Conservation (phyloP, 176 grass and related monocot species). For the Zizania latifolia region DNA sequence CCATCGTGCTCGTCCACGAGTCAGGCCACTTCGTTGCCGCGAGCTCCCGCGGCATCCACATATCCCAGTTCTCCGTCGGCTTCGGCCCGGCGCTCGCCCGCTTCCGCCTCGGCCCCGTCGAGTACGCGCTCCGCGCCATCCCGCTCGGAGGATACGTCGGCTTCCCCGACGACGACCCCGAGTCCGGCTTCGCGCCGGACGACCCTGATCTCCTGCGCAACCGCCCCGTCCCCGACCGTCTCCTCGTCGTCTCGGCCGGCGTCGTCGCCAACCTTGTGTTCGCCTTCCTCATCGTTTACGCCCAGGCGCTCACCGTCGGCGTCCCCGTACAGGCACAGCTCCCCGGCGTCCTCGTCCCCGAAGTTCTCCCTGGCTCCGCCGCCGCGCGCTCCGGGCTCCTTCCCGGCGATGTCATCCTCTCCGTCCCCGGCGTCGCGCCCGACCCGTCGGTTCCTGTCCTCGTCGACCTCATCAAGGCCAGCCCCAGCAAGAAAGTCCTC, state of each 20-base stretch:
- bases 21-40: slow-evolving; percentile 85
- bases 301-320: slow-evolving; percentile 75
- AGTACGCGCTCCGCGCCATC: slow-evolving; percentile 90
- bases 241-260: slow-evolving; percentile 84
- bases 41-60: slow-evolving; percentile 68
- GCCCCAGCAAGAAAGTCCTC: slow-evolving; percentile 52
- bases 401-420: slow-evolving; percentile 76
- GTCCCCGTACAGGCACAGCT: slow-evolving; percentile 75
- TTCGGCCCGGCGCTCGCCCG: slow-evolving; percentile 77
- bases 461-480: slow-evolving; percentile 66
- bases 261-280: slow-evolving; percentile 81
- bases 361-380: slow-evolving; percentile 65
- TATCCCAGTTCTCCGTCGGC: slow-evolving; percentile 89
- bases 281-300: slow-evolving; percentile 77
- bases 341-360: slow-evolving; percentile 69
- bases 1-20: slow-evolving; percentile 89
- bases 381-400: slow-evolving; percentile 59
- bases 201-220: slow-evolving; percentile 91
- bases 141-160: slow-evolving; percentile 93
- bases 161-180: slow-evolving; percentile 97
- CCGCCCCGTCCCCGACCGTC: slow-evolving; percentile 75
- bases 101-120: slow-evolving; percentile 64
- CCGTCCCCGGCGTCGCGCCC: slow-evolving; percentile 40
- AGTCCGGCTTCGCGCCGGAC: slow-evolving; percentile 57
- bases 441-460: slow-evolving; percentile 63